Conservation (phyloP, 2,329 filamentous ascomycete species). For the Pseudopithomyces maydicus region DNA sequence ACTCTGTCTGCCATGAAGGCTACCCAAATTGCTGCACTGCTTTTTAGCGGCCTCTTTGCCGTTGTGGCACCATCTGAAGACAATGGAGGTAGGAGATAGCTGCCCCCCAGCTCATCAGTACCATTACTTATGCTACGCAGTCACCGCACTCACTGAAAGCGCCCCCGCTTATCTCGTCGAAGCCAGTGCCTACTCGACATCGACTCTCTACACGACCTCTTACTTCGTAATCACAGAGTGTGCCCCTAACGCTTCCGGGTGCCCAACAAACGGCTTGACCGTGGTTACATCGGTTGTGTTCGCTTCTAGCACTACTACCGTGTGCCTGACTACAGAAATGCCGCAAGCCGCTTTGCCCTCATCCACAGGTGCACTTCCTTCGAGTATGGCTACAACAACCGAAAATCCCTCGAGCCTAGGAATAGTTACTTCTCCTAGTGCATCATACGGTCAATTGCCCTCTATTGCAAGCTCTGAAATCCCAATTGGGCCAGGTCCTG, state of each 20-base stretch:
- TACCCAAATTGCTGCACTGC: constrained; percentile 26
- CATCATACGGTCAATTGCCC: not conserved
- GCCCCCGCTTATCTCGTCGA: constrained; percentile 22
- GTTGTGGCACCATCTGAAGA: constrained; percentile 25
- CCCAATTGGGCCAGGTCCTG: not conserved
- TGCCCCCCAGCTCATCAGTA: not conserved
- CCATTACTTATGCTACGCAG: not conserved
- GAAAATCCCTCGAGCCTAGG: not conserved
- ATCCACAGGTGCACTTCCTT: not conserved
- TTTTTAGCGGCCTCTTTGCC: constrained; percentile 28
- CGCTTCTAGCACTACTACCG: constrained; percentile 31
- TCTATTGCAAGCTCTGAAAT: not conserved
- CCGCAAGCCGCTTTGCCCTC: not conserved
- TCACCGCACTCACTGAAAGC: not conserved
- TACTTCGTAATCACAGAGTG: constrained; percentile 38
- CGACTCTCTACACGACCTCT: constrained; percentile 18
- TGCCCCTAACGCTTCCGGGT: constrained; percentile 38
- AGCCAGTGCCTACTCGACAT: constrained; percentile 38
- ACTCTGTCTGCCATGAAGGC: constrained; percentile 32
- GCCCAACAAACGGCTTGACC: constrained; percentile 41
- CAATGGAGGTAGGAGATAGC: not conserved
- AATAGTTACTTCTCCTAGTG: not conserved
- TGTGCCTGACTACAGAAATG: constrained; percentile 6
- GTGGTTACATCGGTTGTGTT: constrained; percentile 47
- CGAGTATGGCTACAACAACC: not conserved